These are phyloP conservation scores for Debaryomyces udenii DNA, from an alignment of 1,139 yeast species.

Conservation along the genomic window DNA sequence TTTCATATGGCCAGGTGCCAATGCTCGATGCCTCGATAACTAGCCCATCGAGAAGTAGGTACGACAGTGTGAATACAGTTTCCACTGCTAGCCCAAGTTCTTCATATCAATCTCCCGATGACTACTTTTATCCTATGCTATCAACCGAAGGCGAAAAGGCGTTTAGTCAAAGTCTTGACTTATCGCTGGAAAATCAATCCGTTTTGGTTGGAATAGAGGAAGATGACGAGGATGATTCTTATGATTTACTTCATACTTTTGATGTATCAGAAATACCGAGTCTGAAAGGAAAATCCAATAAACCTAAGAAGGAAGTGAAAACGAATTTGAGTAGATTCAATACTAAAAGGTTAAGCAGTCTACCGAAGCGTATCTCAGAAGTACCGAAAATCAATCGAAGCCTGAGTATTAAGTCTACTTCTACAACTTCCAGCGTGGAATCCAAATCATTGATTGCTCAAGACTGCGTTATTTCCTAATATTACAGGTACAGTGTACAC, in stretches of 20 bases:
- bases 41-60: neutral
- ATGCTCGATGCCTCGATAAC: conserved; percentile 5
- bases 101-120: conserved; percentile 3
- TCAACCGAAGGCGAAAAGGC: neutral
- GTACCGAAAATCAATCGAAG: neutral
- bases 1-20: conserved; percentile 16
- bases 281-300: conserved; percentile 6
- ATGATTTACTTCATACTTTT: conserved; percentile 19
- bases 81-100: neutral
- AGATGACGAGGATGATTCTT: conserved; percentile 20
- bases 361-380: neutral
- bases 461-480: neutral
- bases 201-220: conserved; percentile 7
- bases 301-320: neutral
- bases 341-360: neutral
- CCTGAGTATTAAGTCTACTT: neutral
- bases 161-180: neutral
- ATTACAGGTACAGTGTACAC: too few relatives aligned
- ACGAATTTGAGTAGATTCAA: neutral
- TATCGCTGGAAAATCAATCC: neutral
- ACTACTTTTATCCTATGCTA: conserved; percentile 3
- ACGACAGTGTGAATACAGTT: neutral
- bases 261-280: conserved; percentile 10
- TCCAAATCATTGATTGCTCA: conserved; percentile 11
- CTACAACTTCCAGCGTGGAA: neutral